These are phyloP conservation scores for Penicillium sp. DNA, from an alignment of 2,329 filamentous ascomycete genomes.

Conservation along the genomic window DNA sequence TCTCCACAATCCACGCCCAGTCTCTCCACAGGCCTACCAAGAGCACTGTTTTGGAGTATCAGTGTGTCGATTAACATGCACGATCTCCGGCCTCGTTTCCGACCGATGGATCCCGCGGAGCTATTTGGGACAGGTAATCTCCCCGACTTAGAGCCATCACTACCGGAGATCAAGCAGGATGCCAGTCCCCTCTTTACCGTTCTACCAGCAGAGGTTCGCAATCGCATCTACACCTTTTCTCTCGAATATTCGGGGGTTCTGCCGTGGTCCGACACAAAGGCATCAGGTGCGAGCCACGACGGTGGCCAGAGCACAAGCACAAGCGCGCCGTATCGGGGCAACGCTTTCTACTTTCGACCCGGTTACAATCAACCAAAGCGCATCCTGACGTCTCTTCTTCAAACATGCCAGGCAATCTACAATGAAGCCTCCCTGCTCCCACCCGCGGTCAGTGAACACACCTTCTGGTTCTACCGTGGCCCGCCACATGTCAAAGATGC, in stretches of 20 bases:
- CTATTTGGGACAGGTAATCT: not conserved
- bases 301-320: not conserved
- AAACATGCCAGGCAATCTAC: conserved; percentile 36
- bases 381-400: conserved; percentile 30
- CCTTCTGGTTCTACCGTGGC: conserved; percentile 23
- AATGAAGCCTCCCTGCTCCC: conserved; percentile 34
- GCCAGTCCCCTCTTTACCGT: not conserved
- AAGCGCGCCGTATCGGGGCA: conserved; percentile 9
- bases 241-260: not conserved
- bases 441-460: conserved; percentile 24
- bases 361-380: conserved; percentile 25
- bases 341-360: conserved; percentile 25
- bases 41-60: too few relatives aligned
- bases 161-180: not conserved
- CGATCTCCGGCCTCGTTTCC: too few relatives aligned
- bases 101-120: too few relatives aligned
- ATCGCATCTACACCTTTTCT: not conserved
- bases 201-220: not conserved
- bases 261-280: too few relatives aligned
- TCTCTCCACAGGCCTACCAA: too few relatives aligned
- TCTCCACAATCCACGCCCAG: too few relatives aligned
- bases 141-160: not conserved
- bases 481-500: conserved; percentile 11
- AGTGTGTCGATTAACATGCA: too few relatives aligned
- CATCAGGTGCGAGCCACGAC: not conserved